Percentiles rank a stretch among this genome's conserved stretches.
phyloP scores from a whole-genome alignment of 2,329 filamentous ascomycete species.

The Neobulgaria alba region DNA sequence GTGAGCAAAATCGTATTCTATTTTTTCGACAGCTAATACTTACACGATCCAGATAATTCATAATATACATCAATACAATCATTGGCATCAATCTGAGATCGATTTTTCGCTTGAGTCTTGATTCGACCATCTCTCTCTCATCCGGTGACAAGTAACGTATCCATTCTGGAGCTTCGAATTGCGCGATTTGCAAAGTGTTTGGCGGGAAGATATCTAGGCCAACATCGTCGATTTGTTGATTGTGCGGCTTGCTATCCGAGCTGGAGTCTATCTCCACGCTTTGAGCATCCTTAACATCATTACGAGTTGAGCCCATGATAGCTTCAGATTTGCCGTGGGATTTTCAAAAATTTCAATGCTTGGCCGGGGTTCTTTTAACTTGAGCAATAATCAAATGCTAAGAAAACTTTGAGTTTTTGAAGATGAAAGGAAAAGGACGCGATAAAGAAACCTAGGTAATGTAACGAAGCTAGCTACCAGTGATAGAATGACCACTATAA shows the following conservation, averaged over 20 bases:
- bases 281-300: not conserved
- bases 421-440: too few species aligned
- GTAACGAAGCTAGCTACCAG: too few species aligned
- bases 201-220: not conserved
- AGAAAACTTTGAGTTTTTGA: too few species aligned
- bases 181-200: not conserved
- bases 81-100: constrained; percentile 58
- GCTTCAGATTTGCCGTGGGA: too few species aligned
- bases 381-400: too few species aligned
- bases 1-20: constrained; percentile 18
- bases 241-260: not conserved
- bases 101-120: constrained; percentile 52
- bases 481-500: too few species aligned
- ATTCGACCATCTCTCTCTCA: constrained; percentile 43
- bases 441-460: too few species aligned
- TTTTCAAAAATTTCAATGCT: too few species aligned
- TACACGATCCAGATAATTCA: constrained; percentile 53
- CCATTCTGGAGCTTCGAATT: constrained; percentile 21
- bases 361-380: too few species aligned
- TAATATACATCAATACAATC: constrained; percentile 61
- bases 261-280: not conserved
- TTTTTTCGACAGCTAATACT: constrained; percentile 12
- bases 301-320: not conserved
- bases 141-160: constrained; percentile 41
- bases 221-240: not conserved